Evolutionary conservation across 73 alveolate species (phyloP).

Genomic region (Symbiodinium natans): DNA sequence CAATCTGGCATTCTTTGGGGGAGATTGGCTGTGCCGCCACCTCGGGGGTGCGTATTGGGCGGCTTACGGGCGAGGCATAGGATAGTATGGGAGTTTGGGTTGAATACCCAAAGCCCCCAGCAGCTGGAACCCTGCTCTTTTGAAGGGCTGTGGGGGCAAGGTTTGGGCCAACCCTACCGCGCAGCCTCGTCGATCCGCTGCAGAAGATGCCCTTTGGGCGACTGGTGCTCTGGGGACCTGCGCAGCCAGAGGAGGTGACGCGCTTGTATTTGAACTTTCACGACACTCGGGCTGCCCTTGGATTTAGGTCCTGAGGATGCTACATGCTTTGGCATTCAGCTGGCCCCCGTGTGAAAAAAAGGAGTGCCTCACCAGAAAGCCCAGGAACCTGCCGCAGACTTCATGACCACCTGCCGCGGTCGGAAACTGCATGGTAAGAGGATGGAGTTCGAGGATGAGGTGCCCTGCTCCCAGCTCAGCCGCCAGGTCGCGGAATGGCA

Average conservation of each 20-base stretch:
- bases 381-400: neutral
- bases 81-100: no score
- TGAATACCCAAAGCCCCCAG: no score
- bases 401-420: conserved; percentile 38
- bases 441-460: neutral
- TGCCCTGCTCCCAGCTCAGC: neutral
- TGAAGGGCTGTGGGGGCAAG: no score
- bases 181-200: conserved; percentile 27
- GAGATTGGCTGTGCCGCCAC: no score
- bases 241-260: conserved; percentile 50
- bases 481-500: neutral
- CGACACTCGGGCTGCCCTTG: no score
- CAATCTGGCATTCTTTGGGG: no score
- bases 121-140: no score
- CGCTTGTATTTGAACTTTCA: neutral
- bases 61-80: no score
- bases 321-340: neutral
- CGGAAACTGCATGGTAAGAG: conserved; percentile 21
- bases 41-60: no score
- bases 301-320: neutral
- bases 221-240: conserved; percentile 46
- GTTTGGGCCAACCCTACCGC: conserved; percentile 35
- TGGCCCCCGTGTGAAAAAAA: neutral
- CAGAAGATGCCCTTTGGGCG: conserved; percentile 56
- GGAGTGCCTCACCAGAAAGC: neutral